Evolutionary conservation across 495 filamentous ascomycete genomes (phyloP).

Genomic region (Collariella sp.): DNA sequence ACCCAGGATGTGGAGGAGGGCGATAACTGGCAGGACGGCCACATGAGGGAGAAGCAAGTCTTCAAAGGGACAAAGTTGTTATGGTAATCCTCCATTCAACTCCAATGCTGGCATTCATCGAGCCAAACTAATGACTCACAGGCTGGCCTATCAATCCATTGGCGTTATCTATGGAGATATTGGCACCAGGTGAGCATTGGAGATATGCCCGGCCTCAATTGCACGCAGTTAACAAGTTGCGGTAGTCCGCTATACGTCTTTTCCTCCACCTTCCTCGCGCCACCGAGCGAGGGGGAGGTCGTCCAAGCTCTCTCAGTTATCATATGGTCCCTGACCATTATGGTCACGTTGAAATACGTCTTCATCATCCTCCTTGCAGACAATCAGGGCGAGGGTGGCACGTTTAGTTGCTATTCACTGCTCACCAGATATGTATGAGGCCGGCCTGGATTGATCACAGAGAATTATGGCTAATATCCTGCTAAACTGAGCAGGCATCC

Average conservation of each 20-base stretch:
- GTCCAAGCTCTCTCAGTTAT: slow-evolving; percentile 63
- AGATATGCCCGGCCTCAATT: too few relatives aligned
- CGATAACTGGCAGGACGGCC: too few relatives aligned
- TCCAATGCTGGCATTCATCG: too few relatives aligned
- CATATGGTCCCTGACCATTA: slow-evolving; percentile 64
- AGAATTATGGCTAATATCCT: slow-evolving; percentile 31
- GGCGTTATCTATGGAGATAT: too few relatives aligned
- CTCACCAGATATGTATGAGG: slow-evolving; percentile 35
- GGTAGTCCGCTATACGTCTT: slow-evolving; percentile 63
- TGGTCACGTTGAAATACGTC: slow-evolving; percentile 67
- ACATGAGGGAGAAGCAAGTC: too few relatives aligned
- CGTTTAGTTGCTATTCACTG: slow-evolving; percentile 30
- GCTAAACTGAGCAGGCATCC: slow-evolving; percentile 50
- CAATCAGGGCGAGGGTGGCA: slow-evolving; percentile 71
- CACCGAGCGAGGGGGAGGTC: slow-evolving; percentile 53
- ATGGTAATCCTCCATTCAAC: too few relatives aligned
- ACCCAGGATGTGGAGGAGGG: too few relatives aligned
- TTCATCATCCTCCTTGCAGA: slow-evolving; percentile 61
- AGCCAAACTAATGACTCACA: too few relatives aligned
- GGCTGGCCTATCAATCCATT: too few relatives aligned
- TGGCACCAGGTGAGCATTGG: too few relatives aligned
- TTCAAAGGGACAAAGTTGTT: too few relatives aligned
- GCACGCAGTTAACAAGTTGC: too few relatives aligned
- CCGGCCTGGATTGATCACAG: slow-evolving; percentile 45
- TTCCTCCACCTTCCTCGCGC: slow-evolving; percentile 56